Evolutionary conservation across 2,329 filamentous ascomycete species (phyloP), one percentile per base, ranked within the genome.

Genomic region (Leptoxyphium fumago): DNA sequence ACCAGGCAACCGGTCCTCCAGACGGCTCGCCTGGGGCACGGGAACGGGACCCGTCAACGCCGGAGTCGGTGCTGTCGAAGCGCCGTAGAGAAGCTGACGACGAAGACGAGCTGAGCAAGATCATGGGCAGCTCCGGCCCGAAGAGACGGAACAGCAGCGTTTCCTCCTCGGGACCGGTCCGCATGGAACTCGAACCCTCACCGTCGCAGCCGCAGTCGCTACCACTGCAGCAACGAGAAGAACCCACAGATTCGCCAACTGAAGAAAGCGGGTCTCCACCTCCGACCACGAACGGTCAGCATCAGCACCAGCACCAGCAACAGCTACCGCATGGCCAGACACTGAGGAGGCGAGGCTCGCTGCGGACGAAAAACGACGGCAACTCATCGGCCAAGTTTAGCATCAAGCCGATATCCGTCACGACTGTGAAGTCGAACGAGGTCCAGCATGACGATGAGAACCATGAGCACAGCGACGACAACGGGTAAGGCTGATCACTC

Each of bases 41-140:
- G 56, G 58, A 5, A 53, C 17, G 41, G 43, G 39, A 38, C 41
- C 41, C 64, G 18, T 57, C 60, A 6, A 80, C 82, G 2, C 82
- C 80, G 0, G 86, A 94, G 62, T 75, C 85, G 43, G 65, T 94
- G 14, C 82, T 86, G 0, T 85, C 94, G 61, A 96, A 96, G 64
- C 81, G 89, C 40, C 77, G 89, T 40, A 77, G 91, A 54, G 88
- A 94, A 59, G 89, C 95, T 45, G 86, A 94, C 49, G 86, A 94
- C 48, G 88, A 94, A 45, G 88, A 95, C 51, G 85, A 89, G 56
- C 67, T 96, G n/a, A 79, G 80, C 44, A 94, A 91, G 64, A 72
- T 95, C 54, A 78, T 84, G 50, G 51, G 52, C 13, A 55, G 14
- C 11, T 13, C 58, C n/a, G 57, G 63, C 40, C 59, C 58, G 10